These are phyloP conservation scores for Vitis hybrid DNA, from an alignment of 177 flowering plant species.

Conservation along the genomic window DNA sequence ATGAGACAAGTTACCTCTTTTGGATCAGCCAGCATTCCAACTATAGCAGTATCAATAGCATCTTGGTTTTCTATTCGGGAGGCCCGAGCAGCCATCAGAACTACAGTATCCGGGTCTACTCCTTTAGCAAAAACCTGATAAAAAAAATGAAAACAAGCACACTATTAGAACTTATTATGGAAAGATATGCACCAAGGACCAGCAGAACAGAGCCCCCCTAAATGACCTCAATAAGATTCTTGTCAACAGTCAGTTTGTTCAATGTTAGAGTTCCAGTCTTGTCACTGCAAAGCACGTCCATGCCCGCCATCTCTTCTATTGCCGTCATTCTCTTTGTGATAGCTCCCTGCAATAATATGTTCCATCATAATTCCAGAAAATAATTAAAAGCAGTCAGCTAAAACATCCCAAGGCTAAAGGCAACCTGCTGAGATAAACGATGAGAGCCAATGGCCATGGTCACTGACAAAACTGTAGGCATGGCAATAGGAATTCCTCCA, in stretches of 20 bases:
- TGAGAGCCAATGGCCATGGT: constrained; percentile 99
- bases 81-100: constrained; percentile 98
- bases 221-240: constrained; percentile 84
- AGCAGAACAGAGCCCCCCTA: not conserved
- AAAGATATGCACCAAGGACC: not conserved
- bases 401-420: constrained; percentile 2
- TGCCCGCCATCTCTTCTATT: constrained; percentile 99
- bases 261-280: constrained; percentile 94
- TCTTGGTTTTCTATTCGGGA: constrained; percentile 92
- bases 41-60: constrained; percentile 94
- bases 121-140: constrained; percentile 85
- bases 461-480: constrained; percentile 97
- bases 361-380: not conserved
- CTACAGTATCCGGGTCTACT: constrained; percentile 75
- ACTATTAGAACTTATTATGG: not conserved
- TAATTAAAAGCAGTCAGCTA: constrained; percentile 1
- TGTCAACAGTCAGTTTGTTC: constrained; percentile 93
- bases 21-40: constrained; percentile 92
- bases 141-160: not conserved
- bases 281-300: constrained; percentile 99
- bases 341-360: constrained; percentile 65
- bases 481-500: constrained; percentile 99
- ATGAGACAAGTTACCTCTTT: constrained; percentile 59
- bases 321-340: constrained; percentile 99
- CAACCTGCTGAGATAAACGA: constrained; percentile 91